Percentiles rank a stretch among this genome's conserved stretches.
These are phyloP conservation scores for Dothideomycetes sp. DNA, from an alignment of 2,329 filamentous ascomycete genomes.

Conservation along the genomic window DNA sequence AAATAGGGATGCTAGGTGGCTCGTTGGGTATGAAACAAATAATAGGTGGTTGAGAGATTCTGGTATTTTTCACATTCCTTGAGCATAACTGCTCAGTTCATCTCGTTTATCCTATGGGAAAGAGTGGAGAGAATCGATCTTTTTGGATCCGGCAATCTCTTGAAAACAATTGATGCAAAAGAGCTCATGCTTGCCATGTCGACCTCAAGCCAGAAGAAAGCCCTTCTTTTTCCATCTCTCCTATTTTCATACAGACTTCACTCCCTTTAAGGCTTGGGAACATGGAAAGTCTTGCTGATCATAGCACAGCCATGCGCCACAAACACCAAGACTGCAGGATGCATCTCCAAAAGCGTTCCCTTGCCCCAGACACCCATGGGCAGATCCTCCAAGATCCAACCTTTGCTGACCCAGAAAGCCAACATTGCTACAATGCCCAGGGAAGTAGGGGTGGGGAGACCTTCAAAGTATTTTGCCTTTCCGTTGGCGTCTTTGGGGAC, in stretches of 20 bases:
- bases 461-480: constrained; percentile 94
- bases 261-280: constrained; percentile 63
- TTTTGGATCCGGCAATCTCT: too few species aligned
- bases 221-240: background rate
- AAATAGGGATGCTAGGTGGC: too few species aligned
- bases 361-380: constrained; percentile 62
- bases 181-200: too few species aligned
- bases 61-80: too few species aligned
- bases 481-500: constrained; percentile 86
- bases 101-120: too few species aligned
- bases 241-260: background rate
- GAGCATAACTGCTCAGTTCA: too few species aligned
- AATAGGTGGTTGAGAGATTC: too few species aligned
- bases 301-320: constrained; percentile 85
- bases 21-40: too few species aligned
- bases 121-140: too few species aligned
- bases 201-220: too few species aligned
- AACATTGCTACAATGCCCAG: constrained; percentile 72
- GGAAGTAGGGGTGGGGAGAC: constrained; percentile 89
- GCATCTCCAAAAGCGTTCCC: constrained; percentile 67
- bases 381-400: constrained; percentile 70
- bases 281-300: constrained; percentile 89
- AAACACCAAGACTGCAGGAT: constrained; percentile 74
- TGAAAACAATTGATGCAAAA: too few species aligned
- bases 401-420: constrained; percentile 78